phyloP scores from a whole-genome alignment of 208 protist species.

The Herpetomonas tarakana region DNA sequence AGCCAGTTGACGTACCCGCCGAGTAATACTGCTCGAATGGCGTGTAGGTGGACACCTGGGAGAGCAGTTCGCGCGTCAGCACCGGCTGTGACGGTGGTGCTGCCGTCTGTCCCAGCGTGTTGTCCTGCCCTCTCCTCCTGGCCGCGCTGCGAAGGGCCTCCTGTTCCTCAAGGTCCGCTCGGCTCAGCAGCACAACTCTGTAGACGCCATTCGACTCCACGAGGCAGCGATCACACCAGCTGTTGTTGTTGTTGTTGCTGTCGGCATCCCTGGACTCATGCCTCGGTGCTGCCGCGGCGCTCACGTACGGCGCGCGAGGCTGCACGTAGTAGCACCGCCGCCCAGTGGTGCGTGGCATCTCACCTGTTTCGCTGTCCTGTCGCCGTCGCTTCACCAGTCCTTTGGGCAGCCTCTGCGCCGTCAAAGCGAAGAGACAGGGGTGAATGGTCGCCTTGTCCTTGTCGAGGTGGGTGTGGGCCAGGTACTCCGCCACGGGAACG shows the following conservation, averaged over 20 bases:
- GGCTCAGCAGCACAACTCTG: constrained; percentile 24
- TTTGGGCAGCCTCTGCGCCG: background rate
- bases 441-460: background rate
- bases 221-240: constrained; percentile 11
- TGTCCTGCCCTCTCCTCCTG: too few relatives aligned
- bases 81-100: background rate
- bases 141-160: background rate
- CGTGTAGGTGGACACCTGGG: background rate
- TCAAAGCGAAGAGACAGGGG: constrained; percentile 6
- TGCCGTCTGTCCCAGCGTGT: too few relatives aligned
- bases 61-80: background rate
- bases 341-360: background rate
- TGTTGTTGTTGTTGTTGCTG: too few relatives aligned
- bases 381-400: background rate
- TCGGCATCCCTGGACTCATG: too few relatives aligned
- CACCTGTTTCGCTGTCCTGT: background rate
- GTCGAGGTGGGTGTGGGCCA: background rate
- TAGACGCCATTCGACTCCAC: constrained; percentile 31
- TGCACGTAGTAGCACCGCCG: background rate
- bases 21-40: background rate
- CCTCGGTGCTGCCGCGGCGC: background rate
- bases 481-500: constrained; percentile 1
- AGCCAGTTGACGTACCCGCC: background rate
- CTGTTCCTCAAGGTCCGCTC: background rate
- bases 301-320: background rate